Evolutionary conservation across 2,329 filamentous ascomycete genomes (phyloP), one percentile per base, ranked within the genome.

Genomic region (Colletotrichum melonis): DNA sequence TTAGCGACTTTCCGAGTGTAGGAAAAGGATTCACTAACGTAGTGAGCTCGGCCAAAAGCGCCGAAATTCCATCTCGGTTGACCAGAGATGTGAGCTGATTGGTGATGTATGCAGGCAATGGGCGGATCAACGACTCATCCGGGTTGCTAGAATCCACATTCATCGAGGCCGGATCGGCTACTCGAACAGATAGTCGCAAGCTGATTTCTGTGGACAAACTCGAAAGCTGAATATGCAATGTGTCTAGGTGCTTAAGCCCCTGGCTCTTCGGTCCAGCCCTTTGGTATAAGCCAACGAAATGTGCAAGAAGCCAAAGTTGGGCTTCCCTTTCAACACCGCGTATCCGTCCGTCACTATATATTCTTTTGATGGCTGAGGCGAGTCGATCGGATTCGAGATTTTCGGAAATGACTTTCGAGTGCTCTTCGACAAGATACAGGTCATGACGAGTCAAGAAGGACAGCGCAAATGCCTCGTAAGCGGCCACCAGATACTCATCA

Each of bases 11-110:
- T 16, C 16, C 14, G 3, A 19, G 9, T 1, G 14, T 12, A 42
- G 35, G 22, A 11, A 19, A 16, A 12, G 4, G 35, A 0, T n/a
- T 12, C 14, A 72, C 71, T 56, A 9, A 74, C 73, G 38, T 72
- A 2, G 74, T 72, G 9, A 75, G 67, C 42, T 75, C 74, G 12
- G 67, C 80, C 9, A 94, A 82, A 8, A 93, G 84, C 28, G 87
- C 88, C 0, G 92, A 90, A 67, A 98, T 93, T 52, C 93, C 94
- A 56, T 92, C 88, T 80, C 94, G 90, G 74, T 95, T 92, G 38
- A 97, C 90, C 8, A 98, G 84, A 11, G 92, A 93, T 19, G 89
- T 82, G 2, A 98, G 84, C 76, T 95, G 90, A 0, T 88, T 85
- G 59, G 88, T 88, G 14, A 97, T 82, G 78, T 95, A 93, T 0